phyloP scores from a whole-genome alignment of 169 alveolate genomes.

The Plasmodium vivax region DNA sequence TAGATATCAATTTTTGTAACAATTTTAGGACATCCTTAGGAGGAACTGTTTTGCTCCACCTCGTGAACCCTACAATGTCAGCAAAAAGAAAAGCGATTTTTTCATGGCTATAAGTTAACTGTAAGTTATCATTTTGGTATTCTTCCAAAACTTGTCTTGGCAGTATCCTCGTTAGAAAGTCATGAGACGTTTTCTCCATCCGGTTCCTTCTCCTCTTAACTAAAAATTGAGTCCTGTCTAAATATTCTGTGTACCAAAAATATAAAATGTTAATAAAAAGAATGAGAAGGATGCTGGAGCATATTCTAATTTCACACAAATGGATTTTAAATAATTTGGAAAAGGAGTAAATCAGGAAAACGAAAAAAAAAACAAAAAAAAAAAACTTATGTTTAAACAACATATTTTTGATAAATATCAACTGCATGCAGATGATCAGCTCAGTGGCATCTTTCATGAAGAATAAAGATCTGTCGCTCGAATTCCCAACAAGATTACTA shows the following conservation, averaged over 20 bases:
- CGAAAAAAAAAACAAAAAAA: conserved; percentile 84
- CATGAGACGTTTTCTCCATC: conserved; percentile 89
- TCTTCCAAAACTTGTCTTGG: conserved; percentile 93
- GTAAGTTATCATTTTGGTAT: conserved; percentile 88
- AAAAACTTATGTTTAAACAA: conserved; percentile 86
- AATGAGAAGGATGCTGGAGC: conserved; percentile 78
- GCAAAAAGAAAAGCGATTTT: conserved; percentile 97
- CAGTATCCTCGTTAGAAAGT: conserved; percentile 89
- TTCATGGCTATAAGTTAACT: conserved; percentile 91
- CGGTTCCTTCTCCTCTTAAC: conserved; percentile 87
- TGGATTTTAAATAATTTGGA: conserved; percentile 76
- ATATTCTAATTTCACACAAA: conserved; percentile 70
- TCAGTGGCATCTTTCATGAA: conserved; percentile 71
- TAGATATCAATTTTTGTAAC: conserved; percentile 93
- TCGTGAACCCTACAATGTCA: conserved; percentile 98
- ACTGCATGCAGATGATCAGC: conserved; percentile 81
- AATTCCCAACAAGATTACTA: conserved; percentile 23
- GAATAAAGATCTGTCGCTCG: conserved; percentile 36
- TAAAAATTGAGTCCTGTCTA: conserved; percentile 89
- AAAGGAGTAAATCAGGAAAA: conserved; percentile 82
- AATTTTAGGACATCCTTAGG: conserved; percentile 92
- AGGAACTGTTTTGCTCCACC: conserved; percentile 93
- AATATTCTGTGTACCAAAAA: conserved; percentile 86
- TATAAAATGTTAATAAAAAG: conserved; percentile 79
- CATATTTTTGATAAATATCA: conserved; percentile 85